Conservation (phyloP, 805 yeast species). For the Lipomyces chichibuensis region DNA sequence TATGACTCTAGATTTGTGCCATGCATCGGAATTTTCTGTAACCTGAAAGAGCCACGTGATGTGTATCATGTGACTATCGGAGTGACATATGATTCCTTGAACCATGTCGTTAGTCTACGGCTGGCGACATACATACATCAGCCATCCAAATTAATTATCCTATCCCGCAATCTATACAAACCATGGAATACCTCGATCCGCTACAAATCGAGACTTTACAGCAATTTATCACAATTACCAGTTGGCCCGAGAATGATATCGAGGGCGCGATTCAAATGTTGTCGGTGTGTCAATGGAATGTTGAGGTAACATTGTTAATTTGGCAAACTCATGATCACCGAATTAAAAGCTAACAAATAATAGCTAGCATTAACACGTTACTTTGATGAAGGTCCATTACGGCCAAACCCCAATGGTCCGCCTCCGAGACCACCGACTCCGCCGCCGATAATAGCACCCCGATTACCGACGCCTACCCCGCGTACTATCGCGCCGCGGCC, state of each 20-base stretch:
- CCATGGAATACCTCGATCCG: constrained; percentile 21
- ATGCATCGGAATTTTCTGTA: no score
- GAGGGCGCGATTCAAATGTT: constrained; percentile 42
- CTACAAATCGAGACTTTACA: constrained; percentile 35
- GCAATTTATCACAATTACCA: constrained; percentile 44
- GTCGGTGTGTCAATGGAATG: constrained; percentile 46
- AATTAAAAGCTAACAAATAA: neutral
- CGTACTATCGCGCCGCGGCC: constrained; percentile 41
- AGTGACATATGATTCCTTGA: neutral
- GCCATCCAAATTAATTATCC: neutral
- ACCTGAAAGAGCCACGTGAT: no score
- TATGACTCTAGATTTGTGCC: no score
- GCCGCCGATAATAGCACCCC: constrained; percentile 42
- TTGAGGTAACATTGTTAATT: constrained; percentile 41
- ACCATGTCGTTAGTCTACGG: neutral
- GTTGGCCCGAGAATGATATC: constrained; percentile 40
- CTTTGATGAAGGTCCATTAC: constrained; percentile 33
- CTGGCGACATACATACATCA: neutral
- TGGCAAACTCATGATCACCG: neutral
- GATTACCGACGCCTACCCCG: constrained; percentile 34
- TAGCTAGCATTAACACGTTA: constrained; percentile 33
- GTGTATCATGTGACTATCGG: neutral
- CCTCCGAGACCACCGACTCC: constrained; percentile 28
- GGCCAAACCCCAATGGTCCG: constrained; percentile 23
- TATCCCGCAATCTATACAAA: neutral